phyloP scores from a whole-genome alignment of 768 basidiomycete genomes.

The Cantharellus cinnabarinus region DNA sequence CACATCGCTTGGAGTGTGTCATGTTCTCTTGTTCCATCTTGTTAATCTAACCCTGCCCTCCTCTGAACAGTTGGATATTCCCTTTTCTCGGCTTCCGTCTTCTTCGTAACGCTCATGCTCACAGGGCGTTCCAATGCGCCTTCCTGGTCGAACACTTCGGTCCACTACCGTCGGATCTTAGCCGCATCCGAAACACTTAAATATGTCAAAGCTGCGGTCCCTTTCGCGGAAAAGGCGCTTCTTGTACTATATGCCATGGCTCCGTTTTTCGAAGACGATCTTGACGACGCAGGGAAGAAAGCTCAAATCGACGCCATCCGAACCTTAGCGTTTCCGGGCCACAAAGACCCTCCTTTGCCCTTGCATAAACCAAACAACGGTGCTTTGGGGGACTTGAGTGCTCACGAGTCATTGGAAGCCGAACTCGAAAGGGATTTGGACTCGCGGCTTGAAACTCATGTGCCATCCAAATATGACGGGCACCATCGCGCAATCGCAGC shows the following conservation, averaged over 20 bases:
- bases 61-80: neutral
- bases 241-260: neutral
- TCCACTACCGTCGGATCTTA: constrained; percentile 39
- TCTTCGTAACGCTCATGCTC: constrained; percentile 65
- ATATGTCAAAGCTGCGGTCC: neutral
- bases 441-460: no score
- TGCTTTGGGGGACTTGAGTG: no score
- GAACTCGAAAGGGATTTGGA: no score
- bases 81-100: constrained; percentile 67
- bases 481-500: no score
- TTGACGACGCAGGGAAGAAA: neutral
- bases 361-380: no score
- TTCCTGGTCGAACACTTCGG: constrained; percentile 34
- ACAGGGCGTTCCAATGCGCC: constrained; percentile 46
- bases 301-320: neutral
- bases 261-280: neutral
- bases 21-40: neutral
- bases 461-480: no score
- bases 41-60: neutral
- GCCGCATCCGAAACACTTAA: neutral
- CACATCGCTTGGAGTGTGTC: constrained; percentile 74
- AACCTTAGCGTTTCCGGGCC: neutral
- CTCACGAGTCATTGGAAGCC: no score
- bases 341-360: neutral
- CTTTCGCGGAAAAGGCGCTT: neutral